These are phyloP conservation scores for Phytophthora uliginosa DNA, from an alignment of 352 stramenopile genomes.

Conservation along the genomic window DNA sequence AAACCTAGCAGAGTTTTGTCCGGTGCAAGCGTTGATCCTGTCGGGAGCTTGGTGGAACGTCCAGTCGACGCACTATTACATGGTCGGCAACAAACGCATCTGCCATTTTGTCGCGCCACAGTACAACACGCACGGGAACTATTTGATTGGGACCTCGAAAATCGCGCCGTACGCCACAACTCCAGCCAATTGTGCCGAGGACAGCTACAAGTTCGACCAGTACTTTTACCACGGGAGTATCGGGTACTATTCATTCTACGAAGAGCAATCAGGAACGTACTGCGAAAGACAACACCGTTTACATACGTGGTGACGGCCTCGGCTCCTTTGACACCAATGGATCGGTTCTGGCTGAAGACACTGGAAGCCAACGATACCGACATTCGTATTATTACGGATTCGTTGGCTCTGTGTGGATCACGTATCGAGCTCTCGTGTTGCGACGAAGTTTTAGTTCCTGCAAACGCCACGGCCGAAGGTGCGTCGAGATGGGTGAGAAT, in stretches of 20 bases:
- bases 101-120: constrained; percentile 34
- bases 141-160: constrained; percentile 13
- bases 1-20: constrained; percentile 14
- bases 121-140: constrained; percentile 23
- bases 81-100: neutral
- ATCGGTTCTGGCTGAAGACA: constrained; percentile 14
- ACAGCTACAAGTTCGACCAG: constrained; percentile 16
- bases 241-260: constrained; percentile 18
- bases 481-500: constrained; percentile 15
- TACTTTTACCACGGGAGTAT: constrained; percentile 30
- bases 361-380: constrained; percentile 14
- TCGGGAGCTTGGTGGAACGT: constrained; percentile 26
- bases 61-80: constrained; percentile 27
- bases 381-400: constrained; percentile 26
- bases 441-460: constrained; percentile 28
- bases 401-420: constrained; percentile 24
- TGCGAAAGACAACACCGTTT: constrained; percentile 25
- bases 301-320: constrained; percentile 23
- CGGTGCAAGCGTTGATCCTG: constrained; percentile 15
- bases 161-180: constrained; percentile 4
- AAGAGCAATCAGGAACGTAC: constrained; percentile 22
- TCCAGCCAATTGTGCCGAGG: constrained; percentile 16
- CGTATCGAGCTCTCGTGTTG: constrained; percentile 30
- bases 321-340: constrained; percentile 32
- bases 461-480: constrained; percentile 23